Evolutionary conservation across 1,284 basidiomycete species (phyloP).

Genomic region (Malassezia equina): DNA sequence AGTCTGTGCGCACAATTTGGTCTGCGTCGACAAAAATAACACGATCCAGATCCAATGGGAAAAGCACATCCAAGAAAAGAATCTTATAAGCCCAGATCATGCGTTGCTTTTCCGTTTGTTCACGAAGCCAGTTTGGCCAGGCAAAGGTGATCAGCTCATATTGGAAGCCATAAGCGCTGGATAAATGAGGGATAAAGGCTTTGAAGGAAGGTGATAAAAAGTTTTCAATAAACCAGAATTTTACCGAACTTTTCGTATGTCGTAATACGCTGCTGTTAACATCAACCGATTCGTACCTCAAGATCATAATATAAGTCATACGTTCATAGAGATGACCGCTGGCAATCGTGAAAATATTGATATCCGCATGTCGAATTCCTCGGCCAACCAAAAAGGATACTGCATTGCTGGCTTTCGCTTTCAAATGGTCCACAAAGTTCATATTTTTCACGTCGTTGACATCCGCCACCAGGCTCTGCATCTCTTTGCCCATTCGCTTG

Average conservation of each 20-base stretch:
- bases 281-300: conserved; percentile 53
- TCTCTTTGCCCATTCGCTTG: conserved; percentile 66
- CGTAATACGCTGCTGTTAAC: conserved; percentile 57
- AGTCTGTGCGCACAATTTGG: conserved; percentile 78
- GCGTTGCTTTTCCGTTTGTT: conserved; percentile 90
- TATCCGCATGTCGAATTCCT: conserved; percentile 53
- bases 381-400: neutral
- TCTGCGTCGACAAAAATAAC: conserved; percentile 94
- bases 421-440: neutral
- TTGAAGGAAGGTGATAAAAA: conserved; percentile 96
- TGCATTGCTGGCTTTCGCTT: neutral
- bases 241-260: conserved; percentile 83
- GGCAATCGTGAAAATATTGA: conserved; percentile 98
- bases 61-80: conserved; percentile 91
- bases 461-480: conserved; percentile 64
- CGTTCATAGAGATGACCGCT: conserved; percentile 93
- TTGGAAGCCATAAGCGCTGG: conserved; percentile 78
- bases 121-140: conserved; percentile 95
- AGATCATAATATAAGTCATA: conserved; percentile 94
- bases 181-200: conserved; percentile 86
- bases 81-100: conserved; percentile 99
- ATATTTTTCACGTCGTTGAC: neutral
- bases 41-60: conserved; percentile 94
- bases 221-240: conserved; percentile 99
- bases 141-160: conserved; percentile 97